A percentile compares a stretch with the other conserved stretches of the same genome.
Conservation (phyloP, 164 flowering plant genomes). For the Annona squamosa region DNA sequence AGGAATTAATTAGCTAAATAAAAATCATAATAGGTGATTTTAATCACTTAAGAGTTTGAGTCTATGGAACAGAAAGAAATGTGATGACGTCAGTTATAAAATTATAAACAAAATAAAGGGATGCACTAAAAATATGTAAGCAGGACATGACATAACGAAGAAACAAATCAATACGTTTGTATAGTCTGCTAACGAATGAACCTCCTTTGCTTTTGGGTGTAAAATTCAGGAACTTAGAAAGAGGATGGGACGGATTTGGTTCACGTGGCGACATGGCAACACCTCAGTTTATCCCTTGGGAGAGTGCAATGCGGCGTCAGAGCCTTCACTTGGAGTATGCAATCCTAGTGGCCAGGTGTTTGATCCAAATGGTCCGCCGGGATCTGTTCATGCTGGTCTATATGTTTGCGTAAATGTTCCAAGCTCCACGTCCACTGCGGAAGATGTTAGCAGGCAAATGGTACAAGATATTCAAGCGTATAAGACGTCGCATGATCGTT, state of each 20-base stretch:
- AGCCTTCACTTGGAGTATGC: conserved; percentile 46
- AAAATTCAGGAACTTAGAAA: conserved; percentile 48
- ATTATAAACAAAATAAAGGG: conserved; percentile 10
- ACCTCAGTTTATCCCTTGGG: conserved; percentile 61
- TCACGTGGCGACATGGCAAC: conserved; percentile 46
- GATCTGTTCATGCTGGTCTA: conserved; percentile 21
- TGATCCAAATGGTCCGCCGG: conserved; percentile 14
- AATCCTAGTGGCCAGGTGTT: conserved; percentile 50
- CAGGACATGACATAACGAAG: conserved; percentile 48
- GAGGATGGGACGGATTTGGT: conserved; percentile 51
- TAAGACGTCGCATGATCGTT: conserved; percentile 10
- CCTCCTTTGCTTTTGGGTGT: conserved; percentile 32
- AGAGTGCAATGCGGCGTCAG: conserved; percentile 50
- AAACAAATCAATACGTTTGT: conserved; percentile 28
- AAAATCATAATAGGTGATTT: too few relatives aligned
- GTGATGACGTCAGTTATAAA: conserved; percentile 34
- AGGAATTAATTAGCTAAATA: too few relatives aligned
- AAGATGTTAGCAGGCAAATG: conserved; percentile 37
- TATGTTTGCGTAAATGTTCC: conserved; percentile 30
- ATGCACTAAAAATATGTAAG: conserved; percentile 15
- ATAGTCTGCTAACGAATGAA: conserved; percentile 29
- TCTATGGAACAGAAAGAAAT: conserved; percentile 16
- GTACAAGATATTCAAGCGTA: conserved; percentile 34
- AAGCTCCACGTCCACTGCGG: conserved; percentile 39
- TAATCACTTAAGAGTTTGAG: conserved; percentile 17